These are phyloP conservation scores for Aureobasidium sp. DNA, from an alignment of 2,329 filamentous ascomycete species.

Conservation along the genomic window DNA sequence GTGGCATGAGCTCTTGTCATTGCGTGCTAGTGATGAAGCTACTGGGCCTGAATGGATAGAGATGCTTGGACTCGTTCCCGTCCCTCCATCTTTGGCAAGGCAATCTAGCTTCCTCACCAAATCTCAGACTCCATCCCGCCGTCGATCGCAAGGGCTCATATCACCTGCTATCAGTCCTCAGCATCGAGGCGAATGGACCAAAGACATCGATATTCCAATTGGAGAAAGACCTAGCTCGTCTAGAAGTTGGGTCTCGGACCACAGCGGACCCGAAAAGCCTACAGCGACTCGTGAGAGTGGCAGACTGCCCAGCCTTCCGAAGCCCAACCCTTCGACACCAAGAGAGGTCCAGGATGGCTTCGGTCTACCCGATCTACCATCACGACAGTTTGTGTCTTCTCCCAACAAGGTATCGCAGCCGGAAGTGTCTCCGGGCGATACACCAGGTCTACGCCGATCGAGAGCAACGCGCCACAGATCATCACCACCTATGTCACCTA, in stretches of 20 bases:
- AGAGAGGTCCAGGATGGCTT: slow-evolving; percentile 18
- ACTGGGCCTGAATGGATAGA: slow-evolving; percentile 80
- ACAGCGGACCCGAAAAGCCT: neutral
- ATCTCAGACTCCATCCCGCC: neutral
- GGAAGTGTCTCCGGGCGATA: neutral
- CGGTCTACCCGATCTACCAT: slow-evolving; percentile 12
- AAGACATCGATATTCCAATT: slow-evolving; percentile 55
- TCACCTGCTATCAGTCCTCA: neutral
- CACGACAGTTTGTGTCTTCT: slow-evolving; percentile 12
- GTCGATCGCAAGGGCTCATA: neutral
- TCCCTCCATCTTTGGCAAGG: slow-evolving; percentile 53
- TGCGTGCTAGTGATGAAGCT: slow-evolving; percentile 68
- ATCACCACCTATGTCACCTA: slow-evolving; percentile 24
- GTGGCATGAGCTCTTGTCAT: slow-evolving; percentile 80
- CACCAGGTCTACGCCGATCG: slow-evolving; percentile 29
- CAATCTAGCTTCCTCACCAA: slow-evolving; percentile 45
- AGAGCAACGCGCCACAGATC: slow-evolving; percentile 33
- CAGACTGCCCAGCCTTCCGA: neutral
- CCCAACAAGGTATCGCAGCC: neutral
- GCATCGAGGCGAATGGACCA: slow-evolving; percentile 26
- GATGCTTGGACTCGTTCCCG: slow-evolving; percentile 63
- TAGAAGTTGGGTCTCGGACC: slow-evolving; percentile 33
- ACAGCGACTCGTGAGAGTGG: neutral
- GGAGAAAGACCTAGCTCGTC: slow-evolving; percentile 49
- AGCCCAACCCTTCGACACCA: neutral